phyloP scores from a whole-genome alignment of 2,329 filamentous ascomycete species.

The Sphaceloma murrayae region DNA sequence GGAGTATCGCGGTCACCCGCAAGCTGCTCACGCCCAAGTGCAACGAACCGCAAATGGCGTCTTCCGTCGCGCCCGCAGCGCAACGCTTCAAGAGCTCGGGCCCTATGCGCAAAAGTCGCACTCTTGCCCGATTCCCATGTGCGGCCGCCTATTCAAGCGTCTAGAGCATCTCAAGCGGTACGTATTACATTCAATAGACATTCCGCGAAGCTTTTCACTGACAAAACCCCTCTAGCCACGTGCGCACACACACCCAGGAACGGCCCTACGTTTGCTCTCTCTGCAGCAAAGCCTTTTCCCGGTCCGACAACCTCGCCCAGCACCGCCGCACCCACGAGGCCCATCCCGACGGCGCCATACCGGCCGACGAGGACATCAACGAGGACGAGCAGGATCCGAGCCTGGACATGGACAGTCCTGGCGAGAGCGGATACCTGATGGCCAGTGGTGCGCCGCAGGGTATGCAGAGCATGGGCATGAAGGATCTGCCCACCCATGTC shows the following conservation, averaged over 20 bases:
- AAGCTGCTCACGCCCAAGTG: slow-evolving; percentile 47
- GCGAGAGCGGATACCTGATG: slow-evolving; percentile 24
- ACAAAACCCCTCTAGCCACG: slow-evolving; percentile 58
- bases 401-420: slow-evolving; percentile 49
- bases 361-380: slow-evolving; percentile 75
- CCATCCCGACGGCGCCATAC: slow-evolving; percentile 52
- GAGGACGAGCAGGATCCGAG: slow-evolving; percentile 80
- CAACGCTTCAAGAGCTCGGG: slow-evolving; percentile 91
- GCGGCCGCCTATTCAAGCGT: slow-evolving; percentile 94
- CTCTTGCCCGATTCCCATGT: slow-evolving; percentile 97
- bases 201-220: slow-evolving; percentile 29
- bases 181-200: slow-evolving; percentile 43
- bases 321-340: slow-evolving; percentile 75
- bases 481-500: slow-evolving; percentile 26
- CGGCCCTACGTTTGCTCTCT: slow-evolving; percentile 95
- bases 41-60: slow-evolving; percentile 59
- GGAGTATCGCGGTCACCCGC: slow-evolving; percentile 37
- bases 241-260: slow-evolving; percentile 98
- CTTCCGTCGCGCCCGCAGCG: slow-evolving; percentile 81
- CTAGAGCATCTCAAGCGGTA: slow-evolving; percentile 99
- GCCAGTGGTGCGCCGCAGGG: slow-evolving; percentile 16
- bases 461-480: slow-evolving; percentile 11
- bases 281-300: slow-evolving; percentile 97
- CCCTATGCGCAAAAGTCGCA: slow-evolving; percentile 97
- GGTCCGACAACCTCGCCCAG: slow-evolving; percentile 98